Percentiles rank a stretch among this genome's conserved stretches.
Evolutionary conservation across 352 stramenopile genomes (phyloP).

Genomic region (Phytopythium aichiense): DNA sequence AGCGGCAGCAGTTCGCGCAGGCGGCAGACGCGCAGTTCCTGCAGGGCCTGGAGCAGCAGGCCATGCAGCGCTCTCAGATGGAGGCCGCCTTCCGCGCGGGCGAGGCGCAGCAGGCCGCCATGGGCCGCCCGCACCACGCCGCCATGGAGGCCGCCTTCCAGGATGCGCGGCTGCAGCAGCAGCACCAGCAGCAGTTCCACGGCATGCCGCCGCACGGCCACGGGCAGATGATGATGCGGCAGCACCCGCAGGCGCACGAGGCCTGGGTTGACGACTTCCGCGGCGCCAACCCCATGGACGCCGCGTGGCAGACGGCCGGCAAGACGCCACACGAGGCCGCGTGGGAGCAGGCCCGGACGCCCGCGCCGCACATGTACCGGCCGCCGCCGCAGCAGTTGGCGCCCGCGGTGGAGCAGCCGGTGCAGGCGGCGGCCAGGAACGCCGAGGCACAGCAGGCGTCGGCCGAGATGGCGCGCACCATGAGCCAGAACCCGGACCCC

Average conservation of each 20-base stretch:
- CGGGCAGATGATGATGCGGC: constrained; percentile 24
- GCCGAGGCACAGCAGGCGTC: constrained; percentile 50
- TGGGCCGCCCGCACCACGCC: constrained; percentile 48
- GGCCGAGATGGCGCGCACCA: constrained; percentile 65
- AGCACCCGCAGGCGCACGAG: constrained; percentile 30
- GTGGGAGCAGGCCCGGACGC: constrained; percentile 56
- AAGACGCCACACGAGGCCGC: constrained; percentile 60
- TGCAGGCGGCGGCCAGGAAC: constrained; percentile 22
- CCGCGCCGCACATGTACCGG: constrained; percentile 35
- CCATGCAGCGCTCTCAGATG: constrained; percentile 55
- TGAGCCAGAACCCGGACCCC: constrained; percentile 73
- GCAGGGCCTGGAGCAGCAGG: constrained; percentile 58
- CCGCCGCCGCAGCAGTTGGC: constrained; percentile 26
- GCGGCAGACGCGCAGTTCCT: constrained; percentile 53
- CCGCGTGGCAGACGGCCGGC: constrained; percentile 54
- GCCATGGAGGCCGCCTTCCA: constrained; percentile 60
- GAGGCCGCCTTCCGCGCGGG: constrained; percentile 58
- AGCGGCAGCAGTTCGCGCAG: constrained; percentile 53
- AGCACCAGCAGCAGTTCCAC: constrained; percentile 30
- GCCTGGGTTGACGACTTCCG: constrained; percentile 71
- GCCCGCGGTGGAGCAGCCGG: constrained; percentile 18
- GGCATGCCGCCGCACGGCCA: constrained; percentile 2
- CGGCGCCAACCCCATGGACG: constrained; percentile 43
- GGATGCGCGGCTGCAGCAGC: constrained; percentile 29
- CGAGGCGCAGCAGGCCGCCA: constrained; percentile 26